A percentile compares a stretch with the other conserved stretches of the same genome.
Evolutionary conservation across 371 early-diverging fungal species (phyloP).

Genomic region (Mortierella sp.): DNA sequence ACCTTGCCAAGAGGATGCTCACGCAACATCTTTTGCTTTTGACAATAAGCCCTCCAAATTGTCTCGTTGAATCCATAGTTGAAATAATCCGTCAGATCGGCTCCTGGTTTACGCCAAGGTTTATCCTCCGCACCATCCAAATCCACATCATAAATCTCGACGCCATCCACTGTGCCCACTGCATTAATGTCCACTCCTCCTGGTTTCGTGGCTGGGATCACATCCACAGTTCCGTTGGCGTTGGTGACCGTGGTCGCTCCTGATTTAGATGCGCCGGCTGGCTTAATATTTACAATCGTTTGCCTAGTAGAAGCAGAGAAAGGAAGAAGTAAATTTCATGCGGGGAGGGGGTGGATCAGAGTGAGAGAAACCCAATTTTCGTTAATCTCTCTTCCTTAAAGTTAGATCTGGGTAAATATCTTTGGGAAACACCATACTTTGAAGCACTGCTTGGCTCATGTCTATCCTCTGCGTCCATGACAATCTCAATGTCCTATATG

Average conservation of each 20-base stretch:
- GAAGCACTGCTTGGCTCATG: conserved; percentile 16
- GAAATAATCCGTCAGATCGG: conserved; percentile 98
- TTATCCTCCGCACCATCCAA: conserved; percentile 92
- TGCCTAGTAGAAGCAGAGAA: conserved; percentile 27
- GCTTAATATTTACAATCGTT: conserved; percentile 71
- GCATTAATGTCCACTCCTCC: conserved; percentile 77
- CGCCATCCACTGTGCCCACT: conserved; percentile 81
- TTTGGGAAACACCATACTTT: conserved; percentile 8
- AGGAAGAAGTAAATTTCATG: no score
- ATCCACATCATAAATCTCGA: conserved; percentile 88
- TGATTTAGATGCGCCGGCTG: conserved; percentile 33
- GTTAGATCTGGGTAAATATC: background rate
- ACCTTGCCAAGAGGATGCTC: conserved; percentile 58
- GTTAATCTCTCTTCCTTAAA: no score
- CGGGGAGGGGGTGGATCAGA: no score
- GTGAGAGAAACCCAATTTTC: no score
- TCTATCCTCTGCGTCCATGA: conserved; percentile 65
- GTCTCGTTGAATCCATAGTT: conserved; percentile 98
- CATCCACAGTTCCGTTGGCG: conserved; percentile 42
- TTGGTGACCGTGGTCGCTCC: conserved; percentile 45
- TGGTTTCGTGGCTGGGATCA: conserved; percentile 52
- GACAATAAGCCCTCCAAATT: conserved; percentile 93
- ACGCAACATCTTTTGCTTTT: conserved; percentile 87
- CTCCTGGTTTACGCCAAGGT: conserved; percentile 98
- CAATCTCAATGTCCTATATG: conserved; percentile 72